Conservation (phyloP, 768 basidiomycete species). For the Epithele typhae region DNA sequence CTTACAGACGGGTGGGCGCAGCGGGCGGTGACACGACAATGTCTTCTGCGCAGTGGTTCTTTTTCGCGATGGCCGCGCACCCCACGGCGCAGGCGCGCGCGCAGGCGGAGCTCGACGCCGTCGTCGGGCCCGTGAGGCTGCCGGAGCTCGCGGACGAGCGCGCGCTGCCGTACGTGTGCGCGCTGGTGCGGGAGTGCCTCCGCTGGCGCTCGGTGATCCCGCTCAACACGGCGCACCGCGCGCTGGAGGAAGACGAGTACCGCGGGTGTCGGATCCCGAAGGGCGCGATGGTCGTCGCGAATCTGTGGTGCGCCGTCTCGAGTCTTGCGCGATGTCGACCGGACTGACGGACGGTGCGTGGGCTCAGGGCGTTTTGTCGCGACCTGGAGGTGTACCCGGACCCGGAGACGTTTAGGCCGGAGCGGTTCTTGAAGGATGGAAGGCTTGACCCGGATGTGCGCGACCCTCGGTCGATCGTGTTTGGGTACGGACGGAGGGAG, state of each 20-base stretch:
- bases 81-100: slow-evolving; percentile 24
- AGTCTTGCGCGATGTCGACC: slow-evolving; percentile 23
- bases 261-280: slow-evolving; percentile 25
- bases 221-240: slow-evolving; percentile 8
- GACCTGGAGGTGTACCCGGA: slow-evolving; percentile 16
- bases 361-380: slow-evolving; percentile 41
- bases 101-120: slow-evolving; percentile 24
- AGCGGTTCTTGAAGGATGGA: slow-evolving; percentile 13
- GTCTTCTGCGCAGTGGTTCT: slow-evolving; percentile 17
- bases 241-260: slow-evolving; percentile 24
- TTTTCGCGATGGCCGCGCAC: slow-evolving; percentile 22
- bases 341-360: slow-evolving; percentile 25
- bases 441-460: slow-evolving; percentile 10
- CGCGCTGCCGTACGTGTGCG: slow-evolving; percentile 20
- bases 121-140: slow-evolving; percentile 11
- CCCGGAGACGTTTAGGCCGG: slow-evolving; percentile 14
- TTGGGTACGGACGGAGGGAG: slow-evolving; percentile 16
- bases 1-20: slow-evolving; percentile 53
- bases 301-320: slow-evolving; percentile 20
- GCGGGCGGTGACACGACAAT: slow-evolving; percentile 14
- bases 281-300: slow-evolving; percentile 22
- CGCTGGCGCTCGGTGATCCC: slow-evolving; percentile 19
- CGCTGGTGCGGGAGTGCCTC: slow-evolving; percentile 19
- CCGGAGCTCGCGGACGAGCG: slow-evolving; percentile 9
- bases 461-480: slow-evolving; percentile 12